A percentile compares a stretch with the other conserved stretches of the same genome.
Conservation (phyloP, 106 monocot genomes). For the Dioscorea dumetorum region DNA sequence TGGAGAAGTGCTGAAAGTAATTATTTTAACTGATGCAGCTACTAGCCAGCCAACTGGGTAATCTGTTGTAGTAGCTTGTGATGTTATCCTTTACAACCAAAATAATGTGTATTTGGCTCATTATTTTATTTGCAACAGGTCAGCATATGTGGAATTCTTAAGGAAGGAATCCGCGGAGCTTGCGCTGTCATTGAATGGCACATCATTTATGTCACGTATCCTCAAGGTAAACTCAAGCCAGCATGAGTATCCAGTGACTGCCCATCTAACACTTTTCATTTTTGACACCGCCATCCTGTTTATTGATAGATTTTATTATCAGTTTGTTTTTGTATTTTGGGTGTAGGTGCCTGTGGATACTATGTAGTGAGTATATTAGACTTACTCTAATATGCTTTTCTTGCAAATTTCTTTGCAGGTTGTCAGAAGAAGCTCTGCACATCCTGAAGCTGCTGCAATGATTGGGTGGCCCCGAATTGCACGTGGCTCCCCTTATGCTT, state of each 20-base stretch:
- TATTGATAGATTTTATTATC: too few species aligned
- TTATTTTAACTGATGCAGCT: conserved; percentile 76
- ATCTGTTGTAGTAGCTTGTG: background rate
- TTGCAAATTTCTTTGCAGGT: conserved; percentile 34
- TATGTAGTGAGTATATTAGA: too few species aligned
- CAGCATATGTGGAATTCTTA: conserved; percentile 93
- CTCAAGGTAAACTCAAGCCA: conserved; percentile 52
- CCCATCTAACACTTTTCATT: background rate
- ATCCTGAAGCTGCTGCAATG: conserved; percentile 28
- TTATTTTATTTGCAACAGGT: conserved; percentile 39
- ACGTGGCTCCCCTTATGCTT: conserved; percentile 32
- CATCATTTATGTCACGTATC: conserved; percentile 96
- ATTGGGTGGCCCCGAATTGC: conserved; percentile 43
- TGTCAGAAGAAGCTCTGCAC: conserved; percentile 41
- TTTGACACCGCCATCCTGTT: background rate
- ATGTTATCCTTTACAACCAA: background rate
- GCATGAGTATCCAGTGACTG: background rate
- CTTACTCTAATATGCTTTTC: too few species aligned
- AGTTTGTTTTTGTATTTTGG: too few species aligned
- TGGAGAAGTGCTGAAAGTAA: conserved; percentile 89
- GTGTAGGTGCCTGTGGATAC: too few species aligned
- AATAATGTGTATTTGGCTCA: background rate
- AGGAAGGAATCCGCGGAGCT: conserved; percentile 86
- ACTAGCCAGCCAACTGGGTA: conserved; percentile 90
- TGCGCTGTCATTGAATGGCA: conserved; percentile 84